Evolutionary conservation across 1,284 basidiomycete species (phyloP), one percentile per base, ranked within the genome.

Genomic region (Pseudozyma sp.): DNA sequence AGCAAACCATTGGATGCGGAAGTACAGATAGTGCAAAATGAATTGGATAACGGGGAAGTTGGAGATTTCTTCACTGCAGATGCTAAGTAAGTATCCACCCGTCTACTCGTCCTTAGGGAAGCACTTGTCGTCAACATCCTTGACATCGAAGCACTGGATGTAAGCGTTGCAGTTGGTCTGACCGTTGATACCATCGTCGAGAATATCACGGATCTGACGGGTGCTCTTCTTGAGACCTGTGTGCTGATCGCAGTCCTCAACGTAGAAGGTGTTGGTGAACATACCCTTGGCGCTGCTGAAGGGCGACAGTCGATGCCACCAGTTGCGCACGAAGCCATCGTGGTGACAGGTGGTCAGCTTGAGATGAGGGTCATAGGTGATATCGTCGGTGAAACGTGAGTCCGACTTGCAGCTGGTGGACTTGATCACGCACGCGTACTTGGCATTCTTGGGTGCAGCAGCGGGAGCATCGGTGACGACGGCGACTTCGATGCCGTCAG

Each of bases 41-140:
- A 24, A 24, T 24, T 24, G 24, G 24, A 37, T 10, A 42, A 16
- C 11, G 40, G n/a, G 13, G 40, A 42, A 14, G 35, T 37, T 10
- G 8, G 35, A 37, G 9, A 37, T 10, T 37, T 8, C 35, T 37
- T 10, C 35, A 10, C 35, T 37, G 35, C 35, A 45, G 19, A 10
- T 24, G 11, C 43, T 29, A 9, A 10, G 24, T 24, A 24, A 24
- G 24, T 24, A 4, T 24, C 24, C 24, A 24, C 24, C 24, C 33
- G n/a, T 42, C 50, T 55, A 40, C 16, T 50, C 9, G 37, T 50
- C 51, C 13, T 44, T 44, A 5, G 56, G 56, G 35, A 46, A 51
- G 56, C 63, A 65, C 42, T 65, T 37, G 0, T 49, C 47, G 13
- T 65, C 56, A 9, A 54, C 63, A 2, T 57, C 34, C 13, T 65